Conservation (phyloP, 2,329 filamentous ascomycete genomes). For the Didymella pinodella region DNA sequence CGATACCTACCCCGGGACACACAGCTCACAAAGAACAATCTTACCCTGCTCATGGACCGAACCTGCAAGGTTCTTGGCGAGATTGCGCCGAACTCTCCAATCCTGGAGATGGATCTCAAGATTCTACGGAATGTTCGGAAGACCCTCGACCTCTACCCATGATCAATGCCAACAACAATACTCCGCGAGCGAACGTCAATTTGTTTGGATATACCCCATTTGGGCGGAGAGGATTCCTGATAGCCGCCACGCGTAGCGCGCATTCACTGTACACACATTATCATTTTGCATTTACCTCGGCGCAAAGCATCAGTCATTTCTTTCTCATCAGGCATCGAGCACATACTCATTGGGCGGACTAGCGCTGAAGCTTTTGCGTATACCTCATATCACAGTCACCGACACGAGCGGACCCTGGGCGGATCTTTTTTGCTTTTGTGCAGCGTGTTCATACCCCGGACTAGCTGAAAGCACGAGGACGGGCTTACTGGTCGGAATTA, state of each 20-base stretch:
- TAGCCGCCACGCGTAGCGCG: constrained; percentile 14
- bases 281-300: constrained; percentile 24
- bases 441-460: constrained; percentile 22
- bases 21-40: constrained; percentile 36
- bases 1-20: constrained; percentile 42
- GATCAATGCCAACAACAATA: constrained; percentile 6
- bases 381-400: constrained; percentile 19
- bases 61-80: constrained; percentile 80
- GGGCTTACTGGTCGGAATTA: not conserved
- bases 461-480: constrained; percentile 14
- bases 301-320: constrained; percentile 22
- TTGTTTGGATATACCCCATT: constrained; percentile 23
- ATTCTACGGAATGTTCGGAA: constrained; percentile 66
- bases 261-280: constrained; percentile 21
- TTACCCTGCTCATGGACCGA: constrained; percentile 39
- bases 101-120: constrained; percentile 74
- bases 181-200: constrained; percentile 7
- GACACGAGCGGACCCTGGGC: constrained; percentile 21
- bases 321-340: constrained; percentile 21
- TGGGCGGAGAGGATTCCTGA: constrained; percentile 8
- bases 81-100: constrained; percentile 75
- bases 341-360: constrained; percentile 37
- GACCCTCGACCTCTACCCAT: constrained; percentile 28
- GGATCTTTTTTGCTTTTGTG: constrained; percentile 24
- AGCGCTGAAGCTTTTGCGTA: constrained; percentile 36